Conservation (phyloP, 768 basidiomycete species). For the Pleurotus djamor region DNA sequence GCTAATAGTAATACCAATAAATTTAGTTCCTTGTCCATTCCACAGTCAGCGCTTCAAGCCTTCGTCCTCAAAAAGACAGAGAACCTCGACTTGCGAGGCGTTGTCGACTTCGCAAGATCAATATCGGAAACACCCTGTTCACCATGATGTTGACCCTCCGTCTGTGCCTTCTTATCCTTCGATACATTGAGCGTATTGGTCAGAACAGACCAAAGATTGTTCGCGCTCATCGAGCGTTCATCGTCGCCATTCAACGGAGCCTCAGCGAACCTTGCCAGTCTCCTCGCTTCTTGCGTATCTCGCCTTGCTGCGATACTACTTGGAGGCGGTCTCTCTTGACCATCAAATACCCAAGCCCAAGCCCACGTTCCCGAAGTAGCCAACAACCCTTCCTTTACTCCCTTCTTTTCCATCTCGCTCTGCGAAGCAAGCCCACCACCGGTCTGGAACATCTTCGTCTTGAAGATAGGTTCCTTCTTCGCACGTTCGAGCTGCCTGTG, state of each 20-base stretch:
- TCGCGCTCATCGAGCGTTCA: slow-evolving; percentile 66
- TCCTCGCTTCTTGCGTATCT: slow-evolving; percentile 79
- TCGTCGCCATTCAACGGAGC: slow-evolving; percentile 60
- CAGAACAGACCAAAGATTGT: slow-evolving; percentile 70
- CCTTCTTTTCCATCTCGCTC: slow-evolving; percentile 9
- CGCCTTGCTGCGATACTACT: slow-evolving; percentile 89
- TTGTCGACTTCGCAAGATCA: neutral
- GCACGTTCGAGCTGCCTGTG: slow-evolving; percentile 62
- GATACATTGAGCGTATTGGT: slow-evolving; percentile 60
- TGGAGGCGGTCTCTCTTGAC: slow-evolving; percentile 81
- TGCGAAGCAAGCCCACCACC: slow-evolving; percentile 12
- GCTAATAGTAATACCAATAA: too few species aligned
- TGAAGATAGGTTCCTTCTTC: slow-evolving; percentile 56
- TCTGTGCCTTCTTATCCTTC: slow-evolving; percentile 36
- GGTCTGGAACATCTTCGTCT: slow-evolving; percentile 46
- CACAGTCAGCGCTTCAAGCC: too few species aligned
- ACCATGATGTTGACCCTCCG: neutral
- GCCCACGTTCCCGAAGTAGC: slow-evolving; percentile 59
- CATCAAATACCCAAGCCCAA: slow-evolving; percentile 86
- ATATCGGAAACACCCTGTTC: neutral
- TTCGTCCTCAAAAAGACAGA: neutral
- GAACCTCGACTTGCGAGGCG: neutral
- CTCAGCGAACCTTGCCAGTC: slow-evolving; percentile 74
- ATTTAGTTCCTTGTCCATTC: too few species aligned
- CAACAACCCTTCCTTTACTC: slow-evolving; percentile 33